phyloP scores from a whole-genome alignment of 768 basidiomycete species.

The Trametes punicea region DNA sequence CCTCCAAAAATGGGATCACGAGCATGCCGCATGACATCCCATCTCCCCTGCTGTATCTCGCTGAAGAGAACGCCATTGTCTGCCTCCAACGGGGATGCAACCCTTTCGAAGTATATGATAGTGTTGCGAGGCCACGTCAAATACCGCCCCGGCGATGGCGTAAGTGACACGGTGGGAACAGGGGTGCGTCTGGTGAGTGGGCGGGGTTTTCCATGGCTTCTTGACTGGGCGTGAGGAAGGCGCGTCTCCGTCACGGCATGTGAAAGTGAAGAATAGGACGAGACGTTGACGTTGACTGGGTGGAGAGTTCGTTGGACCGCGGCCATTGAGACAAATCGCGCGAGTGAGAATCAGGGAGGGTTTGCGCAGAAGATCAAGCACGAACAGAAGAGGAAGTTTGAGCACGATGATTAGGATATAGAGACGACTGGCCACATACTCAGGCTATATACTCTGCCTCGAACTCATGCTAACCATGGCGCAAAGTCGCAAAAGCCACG shows the following conservation, averaged over 20 bases:
- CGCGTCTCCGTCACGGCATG: neutral
- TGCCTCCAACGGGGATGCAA: neutral
- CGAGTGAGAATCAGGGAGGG: neutral
- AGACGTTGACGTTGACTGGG: neutral
- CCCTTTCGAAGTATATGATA: neutral
- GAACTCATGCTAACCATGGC: neutral
- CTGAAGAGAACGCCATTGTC: neutral
- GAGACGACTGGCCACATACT: neutral
- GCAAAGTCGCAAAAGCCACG: neutral
- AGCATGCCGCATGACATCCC: neutral
- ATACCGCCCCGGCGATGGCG: neutral
- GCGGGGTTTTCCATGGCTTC: neutral
- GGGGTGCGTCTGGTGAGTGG: neutral
- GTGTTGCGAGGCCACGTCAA: neutral
- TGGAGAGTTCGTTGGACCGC: neutral
- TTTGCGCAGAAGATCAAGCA: neutral
- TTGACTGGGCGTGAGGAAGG: neutral
- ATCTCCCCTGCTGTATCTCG: neutral
- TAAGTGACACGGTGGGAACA: neutral
- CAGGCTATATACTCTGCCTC: neutral
- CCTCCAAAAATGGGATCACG: neutral
- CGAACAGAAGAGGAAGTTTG: neutral
- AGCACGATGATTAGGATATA: neutral
- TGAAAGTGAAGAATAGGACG: neutral
- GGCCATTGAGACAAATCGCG: neutral